A percentile compares a stretch with the other conserved stretches of the same genome.
Conservation (phyloP, 495 filamentous ascomycete genomes). For the Aspergillus sclerotioniger region DNA sequence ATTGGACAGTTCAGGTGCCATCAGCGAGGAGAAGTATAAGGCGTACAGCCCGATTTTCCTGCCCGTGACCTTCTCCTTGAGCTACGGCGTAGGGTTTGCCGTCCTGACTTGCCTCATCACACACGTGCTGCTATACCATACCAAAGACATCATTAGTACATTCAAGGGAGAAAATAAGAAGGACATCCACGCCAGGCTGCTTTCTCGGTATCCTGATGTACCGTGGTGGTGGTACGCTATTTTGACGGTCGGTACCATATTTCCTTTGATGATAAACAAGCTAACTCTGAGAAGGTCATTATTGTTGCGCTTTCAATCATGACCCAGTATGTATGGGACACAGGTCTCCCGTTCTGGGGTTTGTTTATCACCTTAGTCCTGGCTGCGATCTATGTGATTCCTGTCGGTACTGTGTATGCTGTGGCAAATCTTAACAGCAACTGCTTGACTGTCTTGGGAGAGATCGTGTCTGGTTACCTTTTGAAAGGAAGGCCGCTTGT, state of each 20-base stretch:
- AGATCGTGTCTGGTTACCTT: conserved; percentile 69
- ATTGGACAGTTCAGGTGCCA: conserved; percentile 65
- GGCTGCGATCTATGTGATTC: conserved; percentile 71
- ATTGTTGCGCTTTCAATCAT: conserved; percentile 78
- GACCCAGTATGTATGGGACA: conserved; percentile 75
- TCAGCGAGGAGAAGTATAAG: conserved; percentile 66
- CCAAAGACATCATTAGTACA: conserved; percentile 23
- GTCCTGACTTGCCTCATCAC: conserved; percentile 56
- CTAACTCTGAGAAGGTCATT: conserved; percentile 32
- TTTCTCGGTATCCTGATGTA: conserved; percentile 72
- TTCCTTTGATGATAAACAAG: background rate
- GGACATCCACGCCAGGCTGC: conserved; percentile 74
- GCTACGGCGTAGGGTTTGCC: conserved; percentile 77
- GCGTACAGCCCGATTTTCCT: conserved; percentile 76
- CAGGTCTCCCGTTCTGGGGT: conserved; percentile 78
- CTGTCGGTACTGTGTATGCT: conserved; percentile 80
- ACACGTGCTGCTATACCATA: conserved; percentile 14
- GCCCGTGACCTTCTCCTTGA: conserved; percentile 74
- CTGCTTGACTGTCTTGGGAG: conserved; percentile 69
- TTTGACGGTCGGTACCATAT: conserved; percentile 46
- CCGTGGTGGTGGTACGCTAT: conserved; percentile 72
- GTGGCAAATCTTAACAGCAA: conserved; percentile 77
- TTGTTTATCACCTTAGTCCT: conserved; percentile 70
- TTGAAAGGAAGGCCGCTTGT: conserved; percentile 78
- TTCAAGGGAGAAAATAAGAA: conserved; percentile 38